Base-by-base conservation (phyloP, 805 yeast genomes). In the Cyberlindnera bimundalis region DNA sequence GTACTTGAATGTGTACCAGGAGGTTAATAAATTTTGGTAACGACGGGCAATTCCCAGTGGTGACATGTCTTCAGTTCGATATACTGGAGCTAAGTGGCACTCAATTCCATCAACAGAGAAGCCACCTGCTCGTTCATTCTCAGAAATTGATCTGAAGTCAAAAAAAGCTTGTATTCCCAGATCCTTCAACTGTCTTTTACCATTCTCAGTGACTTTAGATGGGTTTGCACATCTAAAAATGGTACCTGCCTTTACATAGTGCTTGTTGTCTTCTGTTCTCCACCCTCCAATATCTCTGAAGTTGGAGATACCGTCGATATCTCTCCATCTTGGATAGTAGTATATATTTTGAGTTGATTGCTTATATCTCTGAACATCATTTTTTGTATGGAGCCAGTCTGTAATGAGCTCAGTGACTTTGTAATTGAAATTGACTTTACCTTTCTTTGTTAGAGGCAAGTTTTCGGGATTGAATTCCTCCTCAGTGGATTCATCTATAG, bases 221-320 rank as follows among this genome's bases (percentile, higher is more conserved):
- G 82, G 67, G 39, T 74, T 71, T 0, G 91, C 95, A 50, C 81
- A 72, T 47, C 96, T 73, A 59, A 62, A 88, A 14, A 80, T 52
- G 6, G 70, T 37, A 6, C 79, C 76, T 3, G 80, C 70, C 47
- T 68, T 73, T 3, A 81, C 83, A 50, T 55, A 74, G 6, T 58
- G 45, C 3, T 56, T 61, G 9, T 59, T 60, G 17, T 60, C 57
- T 8, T 49, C 47, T 0, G 78, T 62, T 39, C 59, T 62, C 58
- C 83, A 87, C 12, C 95, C 96, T 2, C 96, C 96, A 42, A 81
- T 56, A 53, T 88, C 96, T 48, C 96, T 70, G 52, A 85, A 82
- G 52, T 87, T 87, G 29, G 73, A 61, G 15, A 85, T 74, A 0
- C 89, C 90, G 7, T 81, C 84, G 15, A 85, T 70, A 0, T 60